These are phyloP conservation scores for Aspergillus sclerotialis DNA, from an alignment of 2,329 filamentous ascomycete species.

Conservation along the genomic window DNA sequence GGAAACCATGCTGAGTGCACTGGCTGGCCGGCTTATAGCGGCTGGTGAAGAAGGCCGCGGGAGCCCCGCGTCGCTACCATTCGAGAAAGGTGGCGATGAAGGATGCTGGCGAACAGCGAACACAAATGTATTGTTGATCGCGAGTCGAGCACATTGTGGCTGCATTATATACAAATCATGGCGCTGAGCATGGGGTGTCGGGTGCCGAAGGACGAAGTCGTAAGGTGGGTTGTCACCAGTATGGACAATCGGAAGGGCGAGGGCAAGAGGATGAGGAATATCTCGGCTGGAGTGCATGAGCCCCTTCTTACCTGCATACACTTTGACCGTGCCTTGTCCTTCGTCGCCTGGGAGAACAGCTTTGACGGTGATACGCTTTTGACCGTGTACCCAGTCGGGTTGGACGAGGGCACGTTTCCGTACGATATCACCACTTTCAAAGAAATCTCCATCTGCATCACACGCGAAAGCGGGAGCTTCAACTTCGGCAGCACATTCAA, in stretches of 20 bases:
- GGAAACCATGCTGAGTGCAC: slow-evolving; percentile 55
- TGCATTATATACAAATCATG: slow-evolving; percentile 97
- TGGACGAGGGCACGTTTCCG: slow-evolving; percentile 84
- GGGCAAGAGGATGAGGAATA: slow-evolving; percentile 84
- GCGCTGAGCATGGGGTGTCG: slow-evolving; percentile 92
- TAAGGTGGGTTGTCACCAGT: slow-evolving; percentile 89
- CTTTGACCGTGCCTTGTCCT: slow-evolving; percentile 75
- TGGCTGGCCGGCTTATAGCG: slow-evolving; percentile 47
- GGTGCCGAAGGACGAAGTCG: slow-evolving; percentile 86
- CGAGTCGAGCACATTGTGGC: slow-evolving; percentile 81
- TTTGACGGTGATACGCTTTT: slow-evolving; percentile 90
- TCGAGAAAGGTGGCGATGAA: slow-evolving; percentile 47
- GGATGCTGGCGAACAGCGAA: slow-evolving; percentile 94
- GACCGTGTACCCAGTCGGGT: slow-evolving; percentile 79
- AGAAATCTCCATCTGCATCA: slow-evolving; percentile 83
- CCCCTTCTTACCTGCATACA: slow-evolving; percentile 90
- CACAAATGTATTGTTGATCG: slow-evolving; percentile 95
- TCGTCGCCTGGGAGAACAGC: slow-evolving; percentile 87
- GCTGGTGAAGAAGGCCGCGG: slow-evolving; percentile 46
- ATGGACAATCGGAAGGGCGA: slow-evolving; percentile 84
- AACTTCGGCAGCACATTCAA: slow-evolving; percentile 88
- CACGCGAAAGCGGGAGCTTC: slow-evolving; percentile 74
- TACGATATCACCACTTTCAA: slow-evolving; percentile 82
- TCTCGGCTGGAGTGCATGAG: slow-evolving; percentile 97
- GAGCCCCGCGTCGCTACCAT: slow-evolving; percentile 23